Percentiles rank a stretch among this genome's conserved stretches.
These are phyloP conservation scores for Pseudozyma sp. DNA, from an alignment of 1,284 basidiomycete species.

Conservation along the genomic window DNA sequence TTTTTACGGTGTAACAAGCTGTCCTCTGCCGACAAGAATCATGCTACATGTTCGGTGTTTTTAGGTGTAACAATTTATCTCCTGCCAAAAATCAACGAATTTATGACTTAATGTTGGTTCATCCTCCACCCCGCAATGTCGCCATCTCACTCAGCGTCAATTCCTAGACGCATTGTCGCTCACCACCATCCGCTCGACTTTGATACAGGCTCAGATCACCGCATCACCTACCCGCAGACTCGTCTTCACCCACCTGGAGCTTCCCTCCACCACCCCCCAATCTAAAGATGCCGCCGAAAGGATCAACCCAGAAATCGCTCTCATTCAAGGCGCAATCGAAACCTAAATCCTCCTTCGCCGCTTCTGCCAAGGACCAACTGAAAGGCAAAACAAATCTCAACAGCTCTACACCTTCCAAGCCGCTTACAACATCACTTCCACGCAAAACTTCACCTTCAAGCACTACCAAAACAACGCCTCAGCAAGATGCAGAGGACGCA, in stretches of 20 bases:
- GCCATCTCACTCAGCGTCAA: slow-evolving; percentile 8
- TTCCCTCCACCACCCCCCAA: too few relatives aligned
- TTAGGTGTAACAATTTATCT: too few relatives aligned
- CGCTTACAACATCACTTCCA: slow-evolving; percentile 20
- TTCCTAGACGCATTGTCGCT: neutral
- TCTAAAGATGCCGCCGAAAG: slow-evolving; percentile 31
- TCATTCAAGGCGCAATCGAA: slow-evolving; percentile 45
- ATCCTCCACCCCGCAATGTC: slow-evolving; percentile 15
- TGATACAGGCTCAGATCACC: too few relatives aligned
- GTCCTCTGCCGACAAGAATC: too few relatives aligned
- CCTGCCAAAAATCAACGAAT: too few relatives aligned
- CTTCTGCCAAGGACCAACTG: slow-evolving; percentile 32
- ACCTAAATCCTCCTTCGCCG: slow-evolving; percentile 41
- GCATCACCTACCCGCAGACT: too few relatives aligned
- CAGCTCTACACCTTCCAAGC: slow-evolving; percentile 15
- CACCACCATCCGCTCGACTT: neutral
- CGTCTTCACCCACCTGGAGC: too few relatives aligned
- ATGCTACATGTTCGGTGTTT: too few relatives aligned
- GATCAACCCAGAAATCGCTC: slow-evolving; percentile 34
- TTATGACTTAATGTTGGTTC: slow-evolving; percentile 10
- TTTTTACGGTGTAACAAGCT: too few relatives aligned
- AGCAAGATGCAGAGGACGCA: slow-evolving; percentile 19
- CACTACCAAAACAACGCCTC: neutral
- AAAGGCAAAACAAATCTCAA: slow-evolving; percentile 27
- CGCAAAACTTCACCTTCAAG: slow-evolving; percentile 14